These are phyloP conservation scores for Hibiscus trionum DNA, from an alignment of 345 rosid species.

Conservation along the genomic window DNA sequence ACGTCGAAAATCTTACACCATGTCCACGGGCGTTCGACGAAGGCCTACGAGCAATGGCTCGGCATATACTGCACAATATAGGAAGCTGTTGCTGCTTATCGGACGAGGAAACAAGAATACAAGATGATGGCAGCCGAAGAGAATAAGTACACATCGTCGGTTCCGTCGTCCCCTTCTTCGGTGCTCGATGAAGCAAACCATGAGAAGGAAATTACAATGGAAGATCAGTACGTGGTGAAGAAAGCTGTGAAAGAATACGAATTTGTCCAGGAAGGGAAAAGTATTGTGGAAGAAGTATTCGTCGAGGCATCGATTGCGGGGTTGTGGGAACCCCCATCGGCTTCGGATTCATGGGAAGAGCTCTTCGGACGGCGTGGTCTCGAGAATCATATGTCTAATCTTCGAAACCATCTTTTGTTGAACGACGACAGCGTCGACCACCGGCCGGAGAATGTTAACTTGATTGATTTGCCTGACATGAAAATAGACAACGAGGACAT, in stretches of 20 bases:
- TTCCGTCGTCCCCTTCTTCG: constrained; percentile 36
- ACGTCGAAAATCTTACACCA: background rate
- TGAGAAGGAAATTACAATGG: background rate
- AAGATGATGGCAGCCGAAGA: constrained; percentile 3
- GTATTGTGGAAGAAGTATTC: background rate
- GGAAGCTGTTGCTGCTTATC: constrained; percentile 46
- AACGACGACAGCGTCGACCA: too few species aligned
- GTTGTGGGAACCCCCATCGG: too few species aligned
- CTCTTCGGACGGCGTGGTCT: too few species aligned
- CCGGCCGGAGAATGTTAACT: too few species aligned
- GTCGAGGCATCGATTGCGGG: too few species aligned
- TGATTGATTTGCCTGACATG: too few species aligned
- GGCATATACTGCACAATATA: constrained; percentile 40
- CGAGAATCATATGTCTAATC: too few species aligned
- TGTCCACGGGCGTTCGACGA: constrained; percentile 30
- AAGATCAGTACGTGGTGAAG: background rate
- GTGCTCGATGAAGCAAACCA: constrained; percentile 32
- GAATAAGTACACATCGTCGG: background rate
- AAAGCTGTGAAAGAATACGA: constrained; percentile 10
- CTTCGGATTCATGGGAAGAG: too few species aligned
- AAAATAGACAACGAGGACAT: too few species aligned
- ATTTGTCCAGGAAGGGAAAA: background rate
- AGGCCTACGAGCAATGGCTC: constrained; percentile 58
- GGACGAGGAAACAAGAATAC: constrained; percentile 33
- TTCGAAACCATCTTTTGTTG: too few species aligned